A percentile compares a stretch with the other conserved stretches of the same genome.
phyloP scores from a whole-genome alignment of 768 basidiomycete species.

The Multifurca ochricompacta region DNA sequence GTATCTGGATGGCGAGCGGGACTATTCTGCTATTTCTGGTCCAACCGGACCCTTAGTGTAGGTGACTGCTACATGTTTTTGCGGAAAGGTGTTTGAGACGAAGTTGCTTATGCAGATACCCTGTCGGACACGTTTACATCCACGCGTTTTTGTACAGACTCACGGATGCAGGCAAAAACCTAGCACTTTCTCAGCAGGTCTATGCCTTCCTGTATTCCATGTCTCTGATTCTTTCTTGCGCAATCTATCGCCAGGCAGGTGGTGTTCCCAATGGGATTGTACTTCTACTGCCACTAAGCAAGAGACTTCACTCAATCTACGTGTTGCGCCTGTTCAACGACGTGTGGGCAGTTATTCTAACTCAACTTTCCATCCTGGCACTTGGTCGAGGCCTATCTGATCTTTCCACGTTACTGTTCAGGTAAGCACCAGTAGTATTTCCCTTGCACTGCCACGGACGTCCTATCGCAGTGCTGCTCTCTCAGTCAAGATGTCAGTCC shows the following conservation, averaged over 20 bases:
- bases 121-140: conserved; percentile 85
- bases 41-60: conserved; percentile 93
- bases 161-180: conserved; percentile 51
- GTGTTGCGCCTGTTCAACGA: conserved; percentile 92
- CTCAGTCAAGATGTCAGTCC: conserved; percentile 90
- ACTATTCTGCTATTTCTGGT: conserved; percentile 76
- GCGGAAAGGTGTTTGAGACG: background rate
- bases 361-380: conserved; percentile 60
- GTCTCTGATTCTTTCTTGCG: conserved; percentile 56
- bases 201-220: conserved; percentile 68
- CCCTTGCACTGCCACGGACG: conserved; percentile 11
- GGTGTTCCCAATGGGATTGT: conserved; percentile 65
- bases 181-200: conserved; percentile 64
- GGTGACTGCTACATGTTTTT: conserved; percentile 24
- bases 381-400: conserved; percentile 55
- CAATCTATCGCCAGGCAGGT: conserved; percentile 57
- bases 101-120: conserved; percentile 54
- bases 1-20: conserved; percentile 72
- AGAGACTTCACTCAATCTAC: conserved; percentile 90
- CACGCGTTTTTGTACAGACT: conserved; percentile 63
- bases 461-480: conserved; percentile 53
- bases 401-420: conserved; percentile 59
- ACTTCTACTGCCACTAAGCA: conserved; percentile 75
- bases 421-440: conserved; percentile 38
- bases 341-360: conserved; percentile 68